phyloP scores from a whole-genome alignment of 225 moss, liverwort and hornwort genomes.

The Sphagnum tenellum region DNA sequence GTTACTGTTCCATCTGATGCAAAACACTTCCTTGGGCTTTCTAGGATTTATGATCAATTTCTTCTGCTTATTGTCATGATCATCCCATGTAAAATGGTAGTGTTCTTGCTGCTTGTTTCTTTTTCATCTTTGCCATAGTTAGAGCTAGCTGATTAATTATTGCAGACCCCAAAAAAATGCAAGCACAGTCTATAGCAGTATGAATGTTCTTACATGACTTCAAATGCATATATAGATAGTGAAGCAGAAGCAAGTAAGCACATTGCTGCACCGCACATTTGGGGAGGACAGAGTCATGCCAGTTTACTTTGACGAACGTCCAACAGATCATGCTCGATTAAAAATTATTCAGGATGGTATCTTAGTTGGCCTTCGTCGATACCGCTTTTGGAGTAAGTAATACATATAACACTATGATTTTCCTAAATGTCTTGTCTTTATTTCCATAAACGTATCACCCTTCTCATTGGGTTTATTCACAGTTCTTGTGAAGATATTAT shows the following conservation, averaged over 20 bases:
- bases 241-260: slow-evolving; percentile 37
- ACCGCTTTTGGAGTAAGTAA: slow-evolving; percentile 50
- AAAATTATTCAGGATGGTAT: slow-evolving; percentile 35
- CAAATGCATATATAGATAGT: slow-evolving; percentile 14
- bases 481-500: too few species aligned
- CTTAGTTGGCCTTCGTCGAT: slow-evolving; percentile 43
- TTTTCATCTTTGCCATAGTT: too few species aligned
- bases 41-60: neutral
- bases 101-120: too few species aligned
- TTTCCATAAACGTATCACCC: neutral
- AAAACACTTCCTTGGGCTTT: neutral
- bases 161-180: too few species aligned
- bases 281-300: slow-evolving; percentile 52
- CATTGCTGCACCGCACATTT: slow-evolving; percentile 44
- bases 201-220: neutral
- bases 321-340: slow-evolving; percentile 36
- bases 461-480: neutral
- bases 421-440: neutral
- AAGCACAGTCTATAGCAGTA: too few species aligned
- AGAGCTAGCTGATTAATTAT: neutral
- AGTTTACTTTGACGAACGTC: slow-evolving; percentile 38
- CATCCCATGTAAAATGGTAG: too few species aligned
- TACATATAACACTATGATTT: neutral
- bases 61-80: too few species aligned
- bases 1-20: neutral